These are phyloP conservation scores for Lactarius sanguifluus DNA, from an alignment of 768 basidiomycete genomes.

Conservation along the genomic window DNA sequence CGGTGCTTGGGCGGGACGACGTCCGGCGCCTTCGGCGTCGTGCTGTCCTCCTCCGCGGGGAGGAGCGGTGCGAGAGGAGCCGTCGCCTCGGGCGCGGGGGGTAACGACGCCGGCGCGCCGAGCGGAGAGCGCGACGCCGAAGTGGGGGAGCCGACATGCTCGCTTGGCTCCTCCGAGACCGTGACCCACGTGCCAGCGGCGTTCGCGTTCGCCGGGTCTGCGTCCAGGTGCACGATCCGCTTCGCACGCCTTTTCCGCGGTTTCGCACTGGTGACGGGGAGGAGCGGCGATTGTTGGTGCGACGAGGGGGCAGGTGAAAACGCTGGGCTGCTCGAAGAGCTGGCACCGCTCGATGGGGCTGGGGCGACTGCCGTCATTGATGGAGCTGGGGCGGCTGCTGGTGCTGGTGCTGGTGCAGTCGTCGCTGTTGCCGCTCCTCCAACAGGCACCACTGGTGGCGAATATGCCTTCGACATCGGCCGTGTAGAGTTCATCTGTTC, in stretches of 20 bases:
- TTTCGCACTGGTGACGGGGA: conserved; percentile 42
- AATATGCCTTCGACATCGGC: conserved; percentile 49
- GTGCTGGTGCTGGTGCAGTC: neutral
- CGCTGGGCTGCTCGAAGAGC: neutral
- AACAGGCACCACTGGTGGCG: conserved; percentile 63
- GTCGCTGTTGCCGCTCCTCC: conserved; percentile 35
- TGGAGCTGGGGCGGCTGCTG: neutral
- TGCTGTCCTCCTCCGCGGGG: conserved; percentile 8
- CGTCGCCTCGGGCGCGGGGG: conserved; percentile 23
- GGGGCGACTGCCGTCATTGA: neutral
- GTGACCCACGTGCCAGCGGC: conserved; percentile 34
- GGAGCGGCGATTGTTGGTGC: conserved; percentile 47
- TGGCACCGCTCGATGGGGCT: no score
- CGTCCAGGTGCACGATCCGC: conserved; percentile 78
- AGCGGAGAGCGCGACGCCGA: neutral
- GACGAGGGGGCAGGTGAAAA: conserved; percentile 35
- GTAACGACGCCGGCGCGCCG: conserved; percentile 12
- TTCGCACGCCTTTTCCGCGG: conserved; percentile 59
- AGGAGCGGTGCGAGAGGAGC: neutral
- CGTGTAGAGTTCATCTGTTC: conserved; percentile 52
- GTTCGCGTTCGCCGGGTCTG: conserved; percentile 41
- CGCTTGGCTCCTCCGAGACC: conserved; percentile 29
- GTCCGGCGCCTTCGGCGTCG: neutral
- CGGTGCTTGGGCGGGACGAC: conserved; percentile 24
- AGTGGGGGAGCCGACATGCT: neutral